Evolutionary conservation across 148 eudicot genomes (phyloP), one percentile per base, ranked within the genome.

Genomic region (Persicaria maculosa): DNA sequence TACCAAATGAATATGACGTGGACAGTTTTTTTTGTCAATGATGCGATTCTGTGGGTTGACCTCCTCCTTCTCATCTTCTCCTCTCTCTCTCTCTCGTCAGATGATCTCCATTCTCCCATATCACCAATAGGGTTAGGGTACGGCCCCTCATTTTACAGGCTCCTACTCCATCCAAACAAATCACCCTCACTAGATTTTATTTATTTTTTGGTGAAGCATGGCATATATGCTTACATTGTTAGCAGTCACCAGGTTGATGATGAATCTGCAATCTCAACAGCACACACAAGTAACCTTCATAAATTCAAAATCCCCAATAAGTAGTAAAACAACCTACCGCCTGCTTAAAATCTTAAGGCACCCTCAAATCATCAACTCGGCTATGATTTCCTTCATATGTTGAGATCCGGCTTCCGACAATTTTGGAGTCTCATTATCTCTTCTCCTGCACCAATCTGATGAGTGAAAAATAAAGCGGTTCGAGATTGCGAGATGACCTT

Each of bases 231-330:
- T 31, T 31, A 31, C 3, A 31, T 31, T 31, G 40, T 31, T 31
- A 31, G 40, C 25, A 59, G 43, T 59, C 67, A 11, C 67, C 5
- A 59, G 40, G 43, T 17, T 22, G 43, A 59, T 59, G 67, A 25
- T 59, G 67, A 59, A 25, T 59, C 67, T 59, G 67, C 67, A 59
- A 11, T 20, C 22, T 59, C 67, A 57, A 57, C 62, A 57, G 25
- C 62, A 17, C 62, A 57, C 62, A 19, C 62, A 17, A 57, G 7
- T 25, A 59, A 31, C 40, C 40, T 59, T 11, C 16, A 59, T 9
- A 6, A 20, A 7, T 59, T 59, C 67, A 59, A 59, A 59, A 59
- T 25, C 43, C 11, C 15, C 31, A 59, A 59, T 59, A 22, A 59
- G 67, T 59, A 16, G 14, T 5, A 59, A 59, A 59, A 9, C 40